A percentile compares a stretch with the other conserved stretches of the same genome.
phyloP scores from a whole-genome alignment of 2,329 filamentous ascomycete species.

The Samsoniella hepiali region DNA sequence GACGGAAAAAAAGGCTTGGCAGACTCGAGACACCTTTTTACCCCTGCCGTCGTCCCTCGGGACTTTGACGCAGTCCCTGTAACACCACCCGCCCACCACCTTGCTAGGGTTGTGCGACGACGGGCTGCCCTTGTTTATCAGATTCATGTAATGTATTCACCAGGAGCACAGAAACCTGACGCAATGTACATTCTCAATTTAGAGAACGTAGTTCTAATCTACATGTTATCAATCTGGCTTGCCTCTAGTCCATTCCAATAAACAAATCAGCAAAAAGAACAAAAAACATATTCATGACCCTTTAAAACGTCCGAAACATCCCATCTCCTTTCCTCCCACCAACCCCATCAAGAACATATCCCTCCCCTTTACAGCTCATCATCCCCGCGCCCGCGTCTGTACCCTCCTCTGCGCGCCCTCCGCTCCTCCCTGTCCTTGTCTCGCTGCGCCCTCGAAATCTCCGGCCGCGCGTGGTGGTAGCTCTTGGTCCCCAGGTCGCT shows the following conservation, averaged over 20 bases:
- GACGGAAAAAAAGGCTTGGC: neutral
- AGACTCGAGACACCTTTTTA: neutral
- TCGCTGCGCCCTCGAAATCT: slow-evolving; percentile 39
- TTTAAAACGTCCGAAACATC: neutral
- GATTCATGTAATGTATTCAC: neutral
- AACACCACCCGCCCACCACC: neutral
- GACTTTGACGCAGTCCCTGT: neutral
- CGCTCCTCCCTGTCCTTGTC: slow-evolving; percentile 34
- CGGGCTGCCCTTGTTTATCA: neutral
- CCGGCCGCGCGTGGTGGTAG: slow-evolving; percentile 55
- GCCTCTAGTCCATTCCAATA: neutral
- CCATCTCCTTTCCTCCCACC: neutral
- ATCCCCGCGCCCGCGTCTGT: slow-evolving; percentile 34
- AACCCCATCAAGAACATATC: too few relatives aligned
- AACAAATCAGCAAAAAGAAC: neutral
- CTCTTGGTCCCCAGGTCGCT: slow-evolving; percentile 57
- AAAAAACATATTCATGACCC: neutral
- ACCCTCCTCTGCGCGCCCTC: slow-evolving; percentile 34
- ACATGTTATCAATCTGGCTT: too few relatives aligned
- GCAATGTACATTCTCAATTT: too few relatives aligned
- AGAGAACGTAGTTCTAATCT: too few relatives aligned
- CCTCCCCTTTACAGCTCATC: slow-evolving; percentile 23
- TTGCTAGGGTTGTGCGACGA: neutral
- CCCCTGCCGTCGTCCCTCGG: neutral
- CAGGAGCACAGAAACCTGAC: too few relatives aligned